These are phyloP conservation scores for Parascedosporium putredinis DNA, from an alignment of 2,329 filamentous ascomycete species.

Conservation along the genomic window DNA sequence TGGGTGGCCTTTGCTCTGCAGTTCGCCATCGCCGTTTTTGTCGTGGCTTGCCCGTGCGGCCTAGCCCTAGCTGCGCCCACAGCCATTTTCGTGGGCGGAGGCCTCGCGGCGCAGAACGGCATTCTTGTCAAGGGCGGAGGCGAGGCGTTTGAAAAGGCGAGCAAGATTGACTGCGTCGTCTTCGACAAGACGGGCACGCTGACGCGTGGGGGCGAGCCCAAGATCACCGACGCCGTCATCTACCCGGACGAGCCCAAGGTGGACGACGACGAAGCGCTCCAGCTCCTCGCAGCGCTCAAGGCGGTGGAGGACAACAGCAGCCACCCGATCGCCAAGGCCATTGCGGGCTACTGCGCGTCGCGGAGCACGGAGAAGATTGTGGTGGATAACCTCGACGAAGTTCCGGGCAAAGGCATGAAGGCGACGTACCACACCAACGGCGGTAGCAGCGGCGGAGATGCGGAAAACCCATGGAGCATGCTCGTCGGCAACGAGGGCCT, in stretches of 20 bases:
- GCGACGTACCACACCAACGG: conserved; percentile 39
- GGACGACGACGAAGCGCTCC: conserved; percentile 16
- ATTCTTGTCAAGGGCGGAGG: conserved; percentile 78
- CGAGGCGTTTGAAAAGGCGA: conserved; percentile 78
- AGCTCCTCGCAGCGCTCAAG: conserved; percentile 43
- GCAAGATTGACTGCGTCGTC: conserved; percentile 64
- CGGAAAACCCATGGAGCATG: conserved; percentile 33
- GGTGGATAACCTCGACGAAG: conserved; percentile 45
- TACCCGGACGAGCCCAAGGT: conserved; percentile 19
- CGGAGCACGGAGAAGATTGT: conserved; percentile 20
- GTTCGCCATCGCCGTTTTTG: conserved; percentile 79
- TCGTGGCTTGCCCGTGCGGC: conserved; percentile 78
- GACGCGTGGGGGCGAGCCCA: conserved; percentile 62
- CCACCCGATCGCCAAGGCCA: conserved; percentile 64
- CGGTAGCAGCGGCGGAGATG: too few species aligned
- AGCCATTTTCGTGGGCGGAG: conserved; percentile 73
- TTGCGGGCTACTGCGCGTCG: conserved; percentile 49
- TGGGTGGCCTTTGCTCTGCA: conserved; percentile 67
- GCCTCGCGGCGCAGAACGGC: conserved; percentile 67
- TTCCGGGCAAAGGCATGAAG: conserved; percentile 61
- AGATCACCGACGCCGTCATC: conserved; percentile 46
- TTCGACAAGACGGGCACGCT: conserved; percentile 87
- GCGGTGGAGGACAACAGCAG: conserved; percentile 60
- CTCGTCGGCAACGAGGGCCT: conserved; percentile 64
- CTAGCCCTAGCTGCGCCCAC: conserved; percentile 78